Conservation (phyloP, 768 basidiomycete species). For the Tulasnella sp. region DNA sequence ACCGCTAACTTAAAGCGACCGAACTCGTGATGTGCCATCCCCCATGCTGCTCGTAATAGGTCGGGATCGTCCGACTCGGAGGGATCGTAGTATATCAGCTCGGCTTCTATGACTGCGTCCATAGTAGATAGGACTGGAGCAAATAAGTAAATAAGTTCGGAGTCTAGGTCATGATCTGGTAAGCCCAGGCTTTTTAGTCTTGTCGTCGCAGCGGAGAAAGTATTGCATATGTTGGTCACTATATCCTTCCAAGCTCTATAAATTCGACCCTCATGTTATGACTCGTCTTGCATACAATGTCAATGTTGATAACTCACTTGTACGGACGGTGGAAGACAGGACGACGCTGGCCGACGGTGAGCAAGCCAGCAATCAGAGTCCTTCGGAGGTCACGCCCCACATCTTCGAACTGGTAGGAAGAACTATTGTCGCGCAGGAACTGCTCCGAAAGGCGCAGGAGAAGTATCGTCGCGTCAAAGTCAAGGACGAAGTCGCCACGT, state of each 20-base stretch:
- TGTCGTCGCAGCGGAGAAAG: not conserved
- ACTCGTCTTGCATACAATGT: no score
- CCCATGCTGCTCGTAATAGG: not conserved
- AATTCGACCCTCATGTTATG: no score
- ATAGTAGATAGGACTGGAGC: not conserved
- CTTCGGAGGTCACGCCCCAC: not conserved
- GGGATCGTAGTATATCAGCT: fast-evolving
- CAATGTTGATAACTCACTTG: not conserved
- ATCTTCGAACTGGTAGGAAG: not conserved
- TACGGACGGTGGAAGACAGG: not conserved
- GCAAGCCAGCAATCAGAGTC: not conserved
- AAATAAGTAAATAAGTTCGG: not conserved
- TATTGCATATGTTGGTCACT: not conserved
- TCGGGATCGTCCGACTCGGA: not conserved
- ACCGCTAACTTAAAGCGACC: not conserved
- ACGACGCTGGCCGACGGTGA: not conserved
- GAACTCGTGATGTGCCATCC: not conserved
- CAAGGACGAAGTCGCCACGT: not conserved
- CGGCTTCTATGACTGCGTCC: not conserved
- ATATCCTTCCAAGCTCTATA: not conserved
- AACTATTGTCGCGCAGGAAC: not conserved
- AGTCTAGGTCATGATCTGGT: not conserved
- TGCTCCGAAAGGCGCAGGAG: not conserved
- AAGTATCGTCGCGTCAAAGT: not conserved
- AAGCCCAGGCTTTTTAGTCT: not conserved